A percentile compares a stretch with the other conserved stretches of the same genome.
phyloP scores from a whole-genome alignment of 208 protist genomes.

The Phytomonas francai region DNA sequence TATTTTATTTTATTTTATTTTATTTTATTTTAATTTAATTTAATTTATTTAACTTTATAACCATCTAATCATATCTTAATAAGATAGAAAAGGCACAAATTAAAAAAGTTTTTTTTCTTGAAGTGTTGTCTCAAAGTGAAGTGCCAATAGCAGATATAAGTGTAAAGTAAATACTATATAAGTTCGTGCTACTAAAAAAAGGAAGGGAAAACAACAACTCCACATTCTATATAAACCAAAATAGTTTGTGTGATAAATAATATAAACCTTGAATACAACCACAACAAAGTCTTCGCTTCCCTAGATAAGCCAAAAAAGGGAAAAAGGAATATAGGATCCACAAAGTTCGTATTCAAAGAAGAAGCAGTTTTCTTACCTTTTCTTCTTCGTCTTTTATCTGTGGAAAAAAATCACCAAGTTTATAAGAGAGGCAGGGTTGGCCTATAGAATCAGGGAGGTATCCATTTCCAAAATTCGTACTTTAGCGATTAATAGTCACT shows the following conservation, averaged over 20 bases:
- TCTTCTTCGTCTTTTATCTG: constrained; percentile 4
- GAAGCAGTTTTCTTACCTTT: neutral
- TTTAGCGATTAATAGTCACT: constrained; percentile 3
- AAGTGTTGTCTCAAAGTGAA: neutral
- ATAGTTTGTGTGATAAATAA: neutral
- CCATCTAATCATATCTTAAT: neutral
- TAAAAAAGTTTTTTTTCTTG: neutral
- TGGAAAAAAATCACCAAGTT: neutral
- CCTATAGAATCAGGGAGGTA: neutral
- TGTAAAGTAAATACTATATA: neutral
- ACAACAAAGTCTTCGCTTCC: neutral
- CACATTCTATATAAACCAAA: neutral
- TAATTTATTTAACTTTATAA: constrained; percentile 4
- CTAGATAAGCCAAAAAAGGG: neutral
- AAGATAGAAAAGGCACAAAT: neutral
- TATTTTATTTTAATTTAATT: constrained; percentile 6
- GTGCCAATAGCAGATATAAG: neutral
- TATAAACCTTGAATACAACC: neutral
- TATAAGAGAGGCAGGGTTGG: neutral
- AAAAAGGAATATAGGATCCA: neutral
- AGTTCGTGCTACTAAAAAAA: neutral
- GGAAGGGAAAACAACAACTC: no score
- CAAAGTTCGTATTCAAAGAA: neutral
- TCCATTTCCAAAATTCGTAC: neutral
- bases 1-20: constrained; percentile 7